A percentile compares a stretch with the other conserved stretches of the same genome.
Evolutionary conservation across 192 early-diverging fungal species (phyloP).

Genomic region (Phlyctochytrium planicorne): DNA sequence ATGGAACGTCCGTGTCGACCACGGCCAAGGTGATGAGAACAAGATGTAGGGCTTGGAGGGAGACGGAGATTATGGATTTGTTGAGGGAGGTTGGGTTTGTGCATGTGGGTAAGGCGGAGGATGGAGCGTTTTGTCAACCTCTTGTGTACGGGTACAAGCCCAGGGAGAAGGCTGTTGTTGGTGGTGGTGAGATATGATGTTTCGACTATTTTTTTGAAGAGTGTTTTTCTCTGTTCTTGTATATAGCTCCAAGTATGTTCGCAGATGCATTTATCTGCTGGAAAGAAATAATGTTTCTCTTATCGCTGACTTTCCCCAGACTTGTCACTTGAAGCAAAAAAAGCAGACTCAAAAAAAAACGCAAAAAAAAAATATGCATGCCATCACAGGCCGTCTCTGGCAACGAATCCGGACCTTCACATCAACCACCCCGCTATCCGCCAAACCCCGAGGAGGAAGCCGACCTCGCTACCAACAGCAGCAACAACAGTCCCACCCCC

Average conservation of each 20-base stretch:
- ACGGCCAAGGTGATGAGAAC: not conserved
- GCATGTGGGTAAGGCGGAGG: not conserved
- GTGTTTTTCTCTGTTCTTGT: not conserved
- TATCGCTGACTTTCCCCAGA: too few relatives aligned
- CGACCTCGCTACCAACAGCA: conserved; percentile 1
- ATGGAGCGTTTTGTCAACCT: not conserved
- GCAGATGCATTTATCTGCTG: too few relatives aligned
- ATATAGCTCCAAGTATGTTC: too few relatives aligned
- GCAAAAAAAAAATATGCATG: too few relatives aligned
- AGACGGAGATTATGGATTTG: not conserved
- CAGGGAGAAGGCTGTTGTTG: not conserved
- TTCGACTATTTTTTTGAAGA: too few relatives aligned
- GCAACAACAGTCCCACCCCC: not conserved
- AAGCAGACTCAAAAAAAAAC: too few relatives aligned
- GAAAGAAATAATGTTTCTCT: too few relatives aligned
- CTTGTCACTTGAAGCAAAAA: too few relatives aligned
- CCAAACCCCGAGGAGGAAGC: too few relatives aligned
- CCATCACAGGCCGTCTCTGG: too few relatives aligned
- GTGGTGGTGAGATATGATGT: not conserved
- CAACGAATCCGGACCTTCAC: too few relatives aligned
- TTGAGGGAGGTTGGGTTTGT: not conserved
- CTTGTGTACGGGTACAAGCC: not conserved
- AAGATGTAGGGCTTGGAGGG: not conserved
- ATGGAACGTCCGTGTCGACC: not conserved
- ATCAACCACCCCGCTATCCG: too few relatives aligned